Base-by-base conservation (phyloP, 345 rosid species). In the Adansonia digitata region DNA sequence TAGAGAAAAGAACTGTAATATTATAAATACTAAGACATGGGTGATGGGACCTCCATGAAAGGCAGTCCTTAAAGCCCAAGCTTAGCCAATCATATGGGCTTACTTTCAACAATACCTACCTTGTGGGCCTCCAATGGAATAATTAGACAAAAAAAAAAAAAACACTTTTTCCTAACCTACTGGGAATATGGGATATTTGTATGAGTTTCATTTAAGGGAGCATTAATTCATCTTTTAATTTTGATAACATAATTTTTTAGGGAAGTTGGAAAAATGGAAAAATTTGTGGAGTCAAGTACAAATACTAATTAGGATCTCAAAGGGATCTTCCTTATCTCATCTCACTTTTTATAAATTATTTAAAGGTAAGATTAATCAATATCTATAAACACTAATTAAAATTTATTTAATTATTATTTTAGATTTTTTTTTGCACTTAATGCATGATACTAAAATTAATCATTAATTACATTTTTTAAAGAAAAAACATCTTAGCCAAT, bases 31-130 rank as follows among this genome's bases (percentile, higher is more conserved):
- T 57, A 72, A 68, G 82, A n/a, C n/a, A n/a, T n/a, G n/a, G n/a
- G n/a, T n/a, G 1, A 31, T 31, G 46, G 46, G 83, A 76, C 22
- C 73, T 9, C 66, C 65, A 43, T 43, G 14, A 43, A 11, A 43
- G 48, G 48, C 3, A 1, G 34, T 31, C 3, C 34, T 2, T 53
- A 67, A 68, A 78, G 76, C 79, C 85, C 80, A 76, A 78, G 72
- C 26, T 20, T 31, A 49, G 5, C 82, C 81, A 69, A 74, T 46
- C 1, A 69, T 48, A 78, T 66, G 79, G 81, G 79, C 85, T 83
- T 37, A 53, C 34, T 52, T 13, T 3, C 20, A 72, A 52, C 26
- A 68, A 39, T 26, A 77, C 74, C 78, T 78, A 71, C 49, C 63
- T 35, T 68, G 49, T 77, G 75, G 56, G 11, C 56, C 10, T n/a